A percentile compares a stretch with the other conserved stretches of the same genome.
These are phyloP conservation scores for Strigomonas culicis DNA, from an alignment of 208 protist genomes.

Conservation along the genomic window DNA sequence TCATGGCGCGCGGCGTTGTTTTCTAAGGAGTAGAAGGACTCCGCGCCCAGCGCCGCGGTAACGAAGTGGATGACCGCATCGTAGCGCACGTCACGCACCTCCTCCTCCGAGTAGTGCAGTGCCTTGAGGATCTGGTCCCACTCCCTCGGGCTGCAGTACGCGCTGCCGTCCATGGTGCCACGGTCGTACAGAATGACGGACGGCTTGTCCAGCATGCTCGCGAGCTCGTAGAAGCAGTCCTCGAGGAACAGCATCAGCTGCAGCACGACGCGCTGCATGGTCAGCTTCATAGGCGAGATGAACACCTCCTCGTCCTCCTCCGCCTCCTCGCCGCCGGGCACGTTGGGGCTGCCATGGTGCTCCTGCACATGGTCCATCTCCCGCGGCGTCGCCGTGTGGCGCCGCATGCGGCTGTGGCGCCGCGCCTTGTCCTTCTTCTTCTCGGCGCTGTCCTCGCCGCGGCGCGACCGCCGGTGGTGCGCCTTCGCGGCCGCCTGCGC, in stretches of 20 bases:
- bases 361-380: no score
- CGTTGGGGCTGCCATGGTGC: not conserved
- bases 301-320: not conserved
- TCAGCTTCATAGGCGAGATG: constrained; percentile 20
- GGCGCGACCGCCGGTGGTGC: not conserved
- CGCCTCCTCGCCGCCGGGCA: no score
- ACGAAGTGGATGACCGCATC: constrained; percentile 71
- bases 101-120: constrained; percentile 23
- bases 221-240: constrained; percentile 35
- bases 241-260: constrained; percentile 40
- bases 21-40: constrained; percentile 48
- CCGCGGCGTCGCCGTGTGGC: no score
- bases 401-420: no score
- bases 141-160: constrained; percentile 35
- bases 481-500: not conserved
- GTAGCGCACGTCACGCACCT: constrained; percentile 42
- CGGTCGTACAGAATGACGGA: constrained; percentile 51
- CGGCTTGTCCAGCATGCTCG: constrained; percentile 18
- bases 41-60: constrained; percentile 68
- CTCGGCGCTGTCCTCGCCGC: not conserved
- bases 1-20: constrained; percentile 63
- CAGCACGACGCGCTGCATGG: constrained; percentile 35
- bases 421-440: no score
- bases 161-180: constrained; percentile 54
- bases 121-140: constrained; percentile 29